Evolutionary conservation across 2,329 filamentous ascomycete genomes (phyloP).

Genomic region (Cercospora berteroae): DNA sequence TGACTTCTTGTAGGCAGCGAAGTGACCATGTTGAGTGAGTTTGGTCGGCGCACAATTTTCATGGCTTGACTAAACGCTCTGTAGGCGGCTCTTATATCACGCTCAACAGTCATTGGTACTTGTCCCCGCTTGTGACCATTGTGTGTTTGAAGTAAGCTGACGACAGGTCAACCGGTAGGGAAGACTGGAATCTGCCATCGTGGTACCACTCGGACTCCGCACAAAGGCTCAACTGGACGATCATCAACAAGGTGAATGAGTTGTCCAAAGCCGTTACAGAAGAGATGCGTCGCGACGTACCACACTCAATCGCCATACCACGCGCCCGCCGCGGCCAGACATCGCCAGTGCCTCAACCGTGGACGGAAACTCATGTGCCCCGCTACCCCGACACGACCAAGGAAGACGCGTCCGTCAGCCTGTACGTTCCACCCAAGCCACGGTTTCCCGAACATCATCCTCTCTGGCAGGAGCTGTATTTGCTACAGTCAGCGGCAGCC

Average conservation of each 20-base stretch:
- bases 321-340: neutral
- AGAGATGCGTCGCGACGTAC: neutral
- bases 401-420: neutral
- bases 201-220: conserved; percentile 27
- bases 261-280: neutral
- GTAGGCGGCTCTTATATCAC: conserved; percentile 28
- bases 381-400: neutral
- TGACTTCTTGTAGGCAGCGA: conserved; percentile 20
- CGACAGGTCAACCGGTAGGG: conserved; percentile 1
- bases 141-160: neutral
- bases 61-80: neutral
- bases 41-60: neutral
- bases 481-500: conserved; percentile 24
- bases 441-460: conserved; percentile 25
- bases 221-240: conserved; percentile 19
- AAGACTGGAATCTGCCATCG: conserved; percentile 35
- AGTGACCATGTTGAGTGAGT: conserved; percentile 30
- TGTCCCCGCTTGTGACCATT: neutral
- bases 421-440: neutral
- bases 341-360: neutral
- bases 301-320: neutral
- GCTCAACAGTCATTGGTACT: conserved; percentile 33
- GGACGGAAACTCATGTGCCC: neutral
- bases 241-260: conserved; percentile 20
- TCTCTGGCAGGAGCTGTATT: conserved; percentile 23